Percentiles rank a stretch among this genome's conserved stretches.
phyloP scores from a whole-genome alignment of 495 filamentous ascomycete species.

The Daldinia loculata region DNA sequence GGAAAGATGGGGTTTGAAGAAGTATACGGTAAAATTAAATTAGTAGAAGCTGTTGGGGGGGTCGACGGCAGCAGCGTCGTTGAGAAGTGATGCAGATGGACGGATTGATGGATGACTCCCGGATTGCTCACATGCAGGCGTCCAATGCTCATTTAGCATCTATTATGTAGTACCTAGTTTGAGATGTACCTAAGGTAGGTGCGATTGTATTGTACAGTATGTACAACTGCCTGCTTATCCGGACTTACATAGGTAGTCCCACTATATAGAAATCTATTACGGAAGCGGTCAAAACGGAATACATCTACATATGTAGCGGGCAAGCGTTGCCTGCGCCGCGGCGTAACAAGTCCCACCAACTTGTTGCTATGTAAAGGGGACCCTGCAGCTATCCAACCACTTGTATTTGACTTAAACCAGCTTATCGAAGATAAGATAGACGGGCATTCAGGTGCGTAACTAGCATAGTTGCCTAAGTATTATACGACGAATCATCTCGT shows the following conservation, averaged over 20 bases:
- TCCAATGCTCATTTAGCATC: slow-evolving; percentile 16
- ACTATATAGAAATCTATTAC: slow-evolving; percentile 14
- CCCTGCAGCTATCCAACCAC: slow-evolving; percentile 11
- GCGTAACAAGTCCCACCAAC: neutral
- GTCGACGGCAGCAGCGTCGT: slow-evolving; percentile 19
- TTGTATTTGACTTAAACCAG: slow-evolving; percentile 22
- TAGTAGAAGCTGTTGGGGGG: slow-evolving; percentile 13
- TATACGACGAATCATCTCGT: slow-evolving; percentile 7
- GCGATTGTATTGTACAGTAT: neutral
- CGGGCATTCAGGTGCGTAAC: slow-evolving; percentile 2
- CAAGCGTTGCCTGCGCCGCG: neutral
- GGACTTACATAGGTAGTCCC: slow-evolving; percentile 19
- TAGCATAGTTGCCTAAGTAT: slow-evolving; percentile 23
- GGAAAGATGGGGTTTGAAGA: slow-evolving; percentile 22
- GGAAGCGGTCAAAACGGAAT: slow-evolving; percentile 43
- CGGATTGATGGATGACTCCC: slow-evolving; percentile 29
- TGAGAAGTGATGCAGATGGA: slow-evolving; percentile 33
- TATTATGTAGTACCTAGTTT: neutral
- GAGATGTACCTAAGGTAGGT: neutral
- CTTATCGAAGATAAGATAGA: slow-evolving; percentile 35
- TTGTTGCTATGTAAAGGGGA: slow-evolving; percentile 2
- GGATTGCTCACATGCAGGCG: slow-evolving; percentile 40
- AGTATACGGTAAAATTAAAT: slow-evolving; percentile 20
- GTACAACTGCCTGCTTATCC: slow-evolving; percentile 27
- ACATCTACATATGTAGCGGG: neutral